Percentiles rank a stretch among this genome's conserved stretches.
Evolutionary conservation across 1,284 basidiomycete genomes (phyloP).

Genomic region (Neonothopanus nambi): DNA sequence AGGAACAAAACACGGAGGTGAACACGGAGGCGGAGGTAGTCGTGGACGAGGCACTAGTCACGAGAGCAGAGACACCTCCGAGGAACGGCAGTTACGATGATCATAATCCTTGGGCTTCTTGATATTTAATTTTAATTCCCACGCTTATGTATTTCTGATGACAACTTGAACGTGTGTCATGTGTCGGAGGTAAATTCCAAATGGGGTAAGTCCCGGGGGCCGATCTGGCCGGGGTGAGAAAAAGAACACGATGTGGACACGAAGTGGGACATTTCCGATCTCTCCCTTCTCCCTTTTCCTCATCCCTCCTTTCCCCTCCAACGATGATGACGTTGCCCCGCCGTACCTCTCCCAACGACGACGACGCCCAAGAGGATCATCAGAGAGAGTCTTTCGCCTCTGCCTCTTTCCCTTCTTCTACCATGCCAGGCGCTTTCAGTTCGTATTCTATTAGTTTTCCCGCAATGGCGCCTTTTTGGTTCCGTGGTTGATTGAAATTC

Average conservation of each 20-base stretch:
- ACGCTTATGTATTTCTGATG: too few species aligned
- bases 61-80: too few species aligned
- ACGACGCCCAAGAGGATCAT: constrained; percentile 7
- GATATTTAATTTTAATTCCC: too few species aligned
- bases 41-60: too few species aligned
- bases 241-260: constrained; percentile 10
- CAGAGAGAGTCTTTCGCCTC: constrained; percentile 8
- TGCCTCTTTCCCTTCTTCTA: constrained; percentile 10
- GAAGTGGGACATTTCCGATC: not conserved
- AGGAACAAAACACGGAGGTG: constrained; percentile 23
- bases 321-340: constrained; percentile 14
- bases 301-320: not conserved
- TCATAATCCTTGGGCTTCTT: too few species aligned
- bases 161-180: too few species aligned
- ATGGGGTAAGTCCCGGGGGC: not conserved
- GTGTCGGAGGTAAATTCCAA: too few species aligned
- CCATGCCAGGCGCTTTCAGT: constrained; percentile 12
- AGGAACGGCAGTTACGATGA: too few species aligned
- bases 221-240: constrained; percentile 9
- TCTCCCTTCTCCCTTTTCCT: not conserved
- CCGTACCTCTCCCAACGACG: constrained; percentile 12
- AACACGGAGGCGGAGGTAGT: not conserved
- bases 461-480: too few species aligned
- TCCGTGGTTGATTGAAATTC: too few species aligned
- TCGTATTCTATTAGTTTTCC: not conserved